Conservation (phyloP, 306 rosid genomes). For the Cicer bijugum region DNA sequence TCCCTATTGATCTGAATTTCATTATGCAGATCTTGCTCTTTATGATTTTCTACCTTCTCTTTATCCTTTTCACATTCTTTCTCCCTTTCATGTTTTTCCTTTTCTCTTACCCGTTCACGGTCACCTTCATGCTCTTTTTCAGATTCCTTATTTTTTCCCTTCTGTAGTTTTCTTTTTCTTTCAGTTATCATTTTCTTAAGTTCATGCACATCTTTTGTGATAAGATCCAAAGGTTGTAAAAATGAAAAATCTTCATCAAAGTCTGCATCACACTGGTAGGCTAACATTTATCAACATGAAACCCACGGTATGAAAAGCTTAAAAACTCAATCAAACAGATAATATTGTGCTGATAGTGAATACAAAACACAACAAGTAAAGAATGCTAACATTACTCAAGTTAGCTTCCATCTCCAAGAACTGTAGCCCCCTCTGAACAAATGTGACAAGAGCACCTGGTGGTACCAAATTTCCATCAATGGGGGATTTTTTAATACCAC, state of each 20-base stretch:
- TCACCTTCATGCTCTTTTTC: conserved; percentile 78
- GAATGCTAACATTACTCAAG: conserved; percentile 86
- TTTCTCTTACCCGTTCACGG: conserved; percentile 66
- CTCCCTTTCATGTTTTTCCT: conserved; percentile 71
- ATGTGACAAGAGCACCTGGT: conserved; percentile 79
- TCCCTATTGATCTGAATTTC: conserved; percentile 40
- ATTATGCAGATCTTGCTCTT: conserved; percentile 59
- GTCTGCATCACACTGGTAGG: conserved; percentile 89
- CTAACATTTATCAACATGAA: conserved; percentile 62
- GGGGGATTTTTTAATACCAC: conserved; percentile 77
- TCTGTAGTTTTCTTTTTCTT: conserved; percentile 64
- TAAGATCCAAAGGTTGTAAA: conserved; percentile 90
- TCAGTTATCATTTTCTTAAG: conserved; percentile 78
- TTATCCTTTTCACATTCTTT: conserved; percentile 65
- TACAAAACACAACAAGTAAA: conserved; percentile 37
- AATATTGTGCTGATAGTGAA: conserved; percentile 44
- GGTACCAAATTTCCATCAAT: conserved; percentile 92
- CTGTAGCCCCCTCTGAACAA: conserved; percentile 93
- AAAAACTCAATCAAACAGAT: conserved; percentile 29
- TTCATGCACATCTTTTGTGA: conserved; percentile 85
- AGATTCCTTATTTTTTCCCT: conserved; percentile 66
- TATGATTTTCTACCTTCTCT: conserved; percentile 68
- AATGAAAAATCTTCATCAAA: conserved; percentile 94
- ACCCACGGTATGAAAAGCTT: conserved; percentile 45
- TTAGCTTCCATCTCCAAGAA: conserved; percentile 99